Evolutionary conservation across 1,139 yeast genomes (phyloP), one percentile per base, ranked within the genome.

Genomic region (Protomyces pachydermus): DNA sequence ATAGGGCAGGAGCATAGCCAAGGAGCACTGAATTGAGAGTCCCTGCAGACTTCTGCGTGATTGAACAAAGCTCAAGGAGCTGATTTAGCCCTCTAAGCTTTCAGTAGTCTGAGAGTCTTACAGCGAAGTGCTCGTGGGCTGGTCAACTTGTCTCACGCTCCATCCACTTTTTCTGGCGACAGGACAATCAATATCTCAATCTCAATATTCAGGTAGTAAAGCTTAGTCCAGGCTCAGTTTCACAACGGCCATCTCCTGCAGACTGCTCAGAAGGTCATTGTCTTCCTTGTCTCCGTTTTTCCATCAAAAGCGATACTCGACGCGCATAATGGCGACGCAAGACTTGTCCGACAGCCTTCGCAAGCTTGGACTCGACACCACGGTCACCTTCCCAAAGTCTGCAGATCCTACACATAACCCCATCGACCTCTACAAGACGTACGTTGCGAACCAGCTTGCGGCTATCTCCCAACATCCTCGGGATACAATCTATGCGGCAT

Each of bases 401-500:
- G 84, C 96, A 0, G 81, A 77, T 71, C 95, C 96, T n/a, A 83
- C 81, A 60, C 79, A 79, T 73, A 90, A 88, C 75, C 85, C 91
- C 4, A 83, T 85, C 68, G 97, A 91, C 73, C 80, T 89, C 52
- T 84, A 87, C 81, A 88, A 98, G 80, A 88, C 91, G 75, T 91
- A 89, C 77, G 89, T 95, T 74, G 79, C 97, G 60, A 82, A 83
- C 67, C 93, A 91, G 75, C 81, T 93, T 68, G 80, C 88, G 68
- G 79, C 81, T 69, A 80, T 95, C 70, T 80, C 95, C 23, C 86
- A 86, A 39, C 95, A 91, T 55, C 87, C 86, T 67, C 79, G 82
- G 67, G 78, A 79, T 12, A 75, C 88, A 60, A 88, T 91, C 69
- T 90, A 82, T 77, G 88, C 91, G 67, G 91, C 97, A 55, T 82